phyloP scores from a whole-genome alignment of 441 rosid genomes.

The Pelargonium fulgidum region DNA sequence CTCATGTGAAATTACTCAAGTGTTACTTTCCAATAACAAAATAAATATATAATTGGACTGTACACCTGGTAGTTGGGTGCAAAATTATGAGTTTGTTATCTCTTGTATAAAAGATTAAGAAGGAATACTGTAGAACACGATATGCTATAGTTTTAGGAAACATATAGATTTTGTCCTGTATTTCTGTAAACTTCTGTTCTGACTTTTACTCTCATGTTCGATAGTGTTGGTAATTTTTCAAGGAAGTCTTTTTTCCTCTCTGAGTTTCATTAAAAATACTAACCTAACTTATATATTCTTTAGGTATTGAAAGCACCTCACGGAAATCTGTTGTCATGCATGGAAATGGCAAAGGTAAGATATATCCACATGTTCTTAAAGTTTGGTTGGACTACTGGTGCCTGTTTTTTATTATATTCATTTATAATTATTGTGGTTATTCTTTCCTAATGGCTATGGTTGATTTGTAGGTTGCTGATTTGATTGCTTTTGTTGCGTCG shows the following conservation, averaged over 20 bases:
- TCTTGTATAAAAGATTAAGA: neutral
- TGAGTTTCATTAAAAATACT: neutral
- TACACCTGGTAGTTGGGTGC: neutral
- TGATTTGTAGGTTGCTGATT: constrained; percentile 76
- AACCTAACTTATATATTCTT: neutral
- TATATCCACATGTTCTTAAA: neutral
- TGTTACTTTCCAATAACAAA: neutral
- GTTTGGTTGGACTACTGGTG: neutral
- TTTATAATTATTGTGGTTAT: neutral
- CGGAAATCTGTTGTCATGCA: constrained; percentile 67
- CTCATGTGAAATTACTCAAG: neutral
- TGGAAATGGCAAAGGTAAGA: constrained; percentile 90
- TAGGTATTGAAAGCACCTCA: constrained; percentile 81
- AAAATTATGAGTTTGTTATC: neutral
- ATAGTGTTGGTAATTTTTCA: neutral
- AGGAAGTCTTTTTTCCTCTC: neutral
- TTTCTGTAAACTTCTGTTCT: neutral
- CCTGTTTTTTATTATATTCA: neutral
- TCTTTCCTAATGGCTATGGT: constrained; percentile 15
- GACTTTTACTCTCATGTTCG: neutral
- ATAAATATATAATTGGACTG: no score
- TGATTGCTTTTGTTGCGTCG: constrained; percentile 88
- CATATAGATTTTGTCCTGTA: neutral
- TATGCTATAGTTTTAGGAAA: neutral
- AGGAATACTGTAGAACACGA: neutral